Percentiles rank a stretch among this genome's conserved stretches.
Evolutionary conservation across 164 flowering plant species (phyloP).

Genomic region (Sedum album): DNA sequence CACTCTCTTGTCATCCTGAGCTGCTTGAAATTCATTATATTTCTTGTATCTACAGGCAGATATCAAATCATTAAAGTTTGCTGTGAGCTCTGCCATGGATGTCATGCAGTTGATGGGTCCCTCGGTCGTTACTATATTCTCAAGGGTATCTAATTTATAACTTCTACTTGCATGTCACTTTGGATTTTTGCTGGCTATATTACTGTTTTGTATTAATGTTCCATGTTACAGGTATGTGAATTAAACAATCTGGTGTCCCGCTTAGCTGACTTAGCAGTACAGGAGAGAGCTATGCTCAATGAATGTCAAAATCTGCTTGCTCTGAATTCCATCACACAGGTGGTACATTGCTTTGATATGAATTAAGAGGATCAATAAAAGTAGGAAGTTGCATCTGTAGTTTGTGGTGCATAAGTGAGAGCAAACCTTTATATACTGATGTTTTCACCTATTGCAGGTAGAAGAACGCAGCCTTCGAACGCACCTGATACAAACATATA

Average conservation of each 20-base stretch:
- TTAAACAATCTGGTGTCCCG: slow-evolving; percentile 50
- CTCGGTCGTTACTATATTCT: slow-evolving; percentile 48
- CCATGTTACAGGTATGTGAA: slow-evolving; percentile 44
- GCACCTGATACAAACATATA: slow-evolving; percentile 46
- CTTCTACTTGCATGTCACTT: too few relatives aligned
- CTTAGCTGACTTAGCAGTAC: slow-evolving; percentile 57
- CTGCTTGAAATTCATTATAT: neutral
- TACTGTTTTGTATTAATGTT: neutral
- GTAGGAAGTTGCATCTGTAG: too few relatives aligned
- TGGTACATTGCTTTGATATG: slow-evolving; percentile 12
- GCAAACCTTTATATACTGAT: neutral
- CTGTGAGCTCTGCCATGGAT: slow-evolving; percentile 69
- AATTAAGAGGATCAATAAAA: neutral
- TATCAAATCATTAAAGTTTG: slow-evolving; percentile 45
- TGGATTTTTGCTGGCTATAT: neutral
- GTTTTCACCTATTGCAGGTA: slow-evolving; percentile 32
- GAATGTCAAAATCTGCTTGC: slow-evolving; percentile 57
- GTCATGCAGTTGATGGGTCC: slow-evolving; percentile 82
- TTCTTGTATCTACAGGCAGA: slow-evolving; percentile 47
- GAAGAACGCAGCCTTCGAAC: slow-evolving; percentile 65
- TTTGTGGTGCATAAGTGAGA: neutral
- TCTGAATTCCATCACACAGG: slow-evolving; percentile 69
- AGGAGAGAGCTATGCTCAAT: slow-evolving; percentile 56
- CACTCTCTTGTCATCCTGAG: neutral
- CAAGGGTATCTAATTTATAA: slow-evolving; percentile 38